Evolutionary conservation across 192 early-diverging fungal genomes (phyloP), one percentile per base, ranked within the genome.

Genomic region (Mortierella alpina): DNA sequence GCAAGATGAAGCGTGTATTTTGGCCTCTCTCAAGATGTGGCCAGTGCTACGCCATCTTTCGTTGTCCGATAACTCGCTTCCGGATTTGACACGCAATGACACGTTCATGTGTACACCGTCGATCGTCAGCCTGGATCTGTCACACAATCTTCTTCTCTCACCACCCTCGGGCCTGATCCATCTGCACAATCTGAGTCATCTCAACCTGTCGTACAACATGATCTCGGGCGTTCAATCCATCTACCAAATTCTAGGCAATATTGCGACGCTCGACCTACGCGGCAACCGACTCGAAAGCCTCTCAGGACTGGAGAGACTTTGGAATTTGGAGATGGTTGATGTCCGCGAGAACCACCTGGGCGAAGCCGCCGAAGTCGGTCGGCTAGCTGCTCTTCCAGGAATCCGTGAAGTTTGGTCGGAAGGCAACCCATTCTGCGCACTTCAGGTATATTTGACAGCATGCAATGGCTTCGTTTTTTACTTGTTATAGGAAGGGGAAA

Each of bases 141-240:
- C 87, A 9, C 70, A 82, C 57, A 90, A 90, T 53, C 18, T 90
- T 20, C 62, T 90, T 3, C 75, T 86, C 9, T 85, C 84, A 57
- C 69, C 86, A 18, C 89, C 89, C 6, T 55, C 75, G 12, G 78
- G 82, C 9, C 52, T 90, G 44, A 80, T 84, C 8, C 65, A 69
- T 14, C 63, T 90, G 18, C 85, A 83, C 46, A 87, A 88, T 59
- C 66, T 90, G 20, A 73, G 75, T 41, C 70, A 77, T 6, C 74
- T 90, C 40, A 85, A 90, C 44, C 48, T 90, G n/a, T 79, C 86
- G 1, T 72, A 88, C 64, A 90, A 90, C 59, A 90, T 90, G 89
- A 87, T 90, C 44, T 82, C 82, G 18, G 81, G 77, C 45, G 76
- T 87, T 5, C 79, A 79, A 7, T 82, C 84, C 18, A 87, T 90